Percentiles rank a stretch among this genome's conserved stretches.
Conservation (phyloP, 116 monocot genomes). For the Zostera marina region DNA sequence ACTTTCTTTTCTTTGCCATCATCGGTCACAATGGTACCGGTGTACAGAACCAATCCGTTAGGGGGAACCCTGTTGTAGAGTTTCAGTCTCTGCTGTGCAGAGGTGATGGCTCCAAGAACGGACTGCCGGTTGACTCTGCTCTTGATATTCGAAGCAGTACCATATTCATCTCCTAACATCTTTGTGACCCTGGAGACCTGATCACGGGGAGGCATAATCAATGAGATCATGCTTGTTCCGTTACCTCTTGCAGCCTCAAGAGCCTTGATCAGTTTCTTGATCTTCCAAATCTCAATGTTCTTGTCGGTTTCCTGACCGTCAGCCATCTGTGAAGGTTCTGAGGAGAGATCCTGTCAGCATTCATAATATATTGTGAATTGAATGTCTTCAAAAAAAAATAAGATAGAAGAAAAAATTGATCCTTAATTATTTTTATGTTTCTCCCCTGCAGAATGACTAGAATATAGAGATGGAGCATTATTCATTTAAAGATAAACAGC, state of each 20-base stretch:
- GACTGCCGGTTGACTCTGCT: constrained; percentile 36
- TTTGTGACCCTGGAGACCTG: constrained; percentile 26
- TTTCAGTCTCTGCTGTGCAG: constrained; percentile 31
- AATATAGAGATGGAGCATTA: too few species aligned
- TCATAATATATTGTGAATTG: too few species aligned
- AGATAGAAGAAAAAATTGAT: too few species aligned
- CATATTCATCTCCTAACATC: constrained; percentile 38
- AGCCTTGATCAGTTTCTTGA: constrained; percentile 30
- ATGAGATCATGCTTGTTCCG: constrained; percentile 36
- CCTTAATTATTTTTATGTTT: too few species aligned
- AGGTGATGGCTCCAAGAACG: constrained; percentile 28
- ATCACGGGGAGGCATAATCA: constrained; percentile 37
- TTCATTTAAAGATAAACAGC: too few species aligned
- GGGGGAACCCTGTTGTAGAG: constrained; percentile 19
- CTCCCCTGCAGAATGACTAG: too few species aligned
- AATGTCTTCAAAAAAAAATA: too few species aligned
- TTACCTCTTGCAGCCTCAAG: constrained; percentile 41
- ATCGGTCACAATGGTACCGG: constrained; percentile 18
- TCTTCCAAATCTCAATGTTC: constrained; percentile 39
- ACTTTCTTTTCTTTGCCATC: constrained; percentile 26
- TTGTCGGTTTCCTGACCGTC: constrained; percentile 26
- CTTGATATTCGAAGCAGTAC: constrained; percentile 39
- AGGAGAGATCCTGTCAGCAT: too few species aligned
- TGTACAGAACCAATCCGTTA: constrained; percentile 19
- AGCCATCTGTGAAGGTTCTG: constrained; percentile 1